Percentiles rank a stretch among this genome's conserved stretches.
Conservation (phyloP, 768 basidiomycete genomes). For the Hygrocybe coccinea region DNA sequence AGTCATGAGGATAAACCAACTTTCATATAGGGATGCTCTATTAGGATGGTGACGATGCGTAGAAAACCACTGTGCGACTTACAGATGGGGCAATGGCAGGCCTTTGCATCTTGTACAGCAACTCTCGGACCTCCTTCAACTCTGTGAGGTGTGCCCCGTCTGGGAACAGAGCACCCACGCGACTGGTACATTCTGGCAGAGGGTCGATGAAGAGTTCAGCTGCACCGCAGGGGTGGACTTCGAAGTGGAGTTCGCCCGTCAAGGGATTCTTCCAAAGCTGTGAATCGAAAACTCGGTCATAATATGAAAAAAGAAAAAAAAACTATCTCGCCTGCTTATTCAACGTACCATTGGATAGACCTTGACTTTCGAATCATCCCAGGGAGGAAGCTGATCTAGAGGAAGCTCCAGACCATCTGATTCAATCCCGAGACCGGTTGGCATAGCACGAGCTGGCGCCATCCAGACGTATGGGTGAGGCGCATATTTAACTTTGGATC, state of each 20-base stretch:
- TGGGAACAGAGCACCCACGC: slow-evolving; percentile 70
- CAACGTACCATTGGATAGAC: slow-evolving; percentile 53
- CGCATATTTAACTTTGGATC: slow-evolving; percentile 69
- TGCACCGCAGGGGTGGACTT: slow-evolving; percentile 83
- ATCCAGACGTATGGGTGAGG: slow-evolving; percentile 93
- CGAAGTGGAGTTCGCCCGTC: slow-evolving; percentile 76
- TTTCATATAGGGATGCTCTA: slow-evolving; percentile 19
- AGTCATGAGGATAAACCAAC: slow-evolving; percentile 87
- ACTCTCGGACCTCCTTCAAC: slow-evolving; percentile 61
- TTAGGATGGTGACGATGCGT: not conserved
- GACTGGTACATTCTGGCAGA: slow-evolving; percentile 54
- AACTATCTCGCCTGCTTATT: slow-evolving; percentile 22
- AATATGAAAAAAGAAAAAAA: slow-evolving; percentile 14
- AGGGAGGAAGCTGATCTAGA: slow-evolving; percentile 66
- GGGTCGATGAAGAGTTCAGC: slow-evolving; percentile 67
- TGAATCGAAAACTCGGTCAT: not conserved
- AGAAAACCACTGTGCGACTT: slow-evolving; percentile 19
- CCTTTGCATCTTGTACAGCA: slow-evolving; percentile 83
- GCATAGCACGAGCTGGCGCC: slow-evolving; percentile 64
- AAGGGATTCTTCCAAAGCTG: slow-evolving; percentile 91
- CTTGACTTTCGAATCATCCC: slow-evolving; percentile 76
- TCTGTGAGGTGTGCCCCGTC: slow-evolving; percentile 76
- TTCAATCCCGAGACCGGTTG: slow-evolving; percentile 82
- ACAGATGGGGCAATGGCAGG: slow-evolving; percentile 82
- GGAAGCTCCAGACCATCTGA: slow-evolving; percentile 69